Evolutionary conservation across 495 filamentous ascomycete genomes (phyloP), one percentile per base, ranked within the genome.

Genomic region (Xylaria longipes): DNA sequence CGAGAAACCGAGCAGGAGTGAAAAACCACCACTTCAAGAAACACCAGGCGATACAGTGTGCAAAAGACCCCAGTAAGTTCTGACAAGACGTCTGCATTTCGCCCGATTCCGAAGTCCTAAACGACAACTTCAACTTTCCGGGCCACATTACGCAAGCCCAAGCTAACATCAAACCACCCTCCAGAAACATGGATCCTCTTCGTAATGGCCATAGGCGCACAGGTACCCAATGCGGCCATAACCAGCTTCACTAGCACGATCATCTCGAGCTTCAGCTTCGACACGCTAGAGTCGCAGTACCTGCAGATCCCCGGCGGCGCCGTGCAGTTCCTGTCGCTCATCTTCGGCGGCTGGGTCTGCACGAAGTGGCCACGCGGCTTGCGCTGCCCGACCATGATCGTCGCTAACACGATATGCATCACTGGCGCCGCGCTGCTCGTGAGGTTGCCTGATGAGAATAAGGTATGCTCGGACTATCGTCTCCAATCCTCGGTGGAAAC

Each of bases 1-100:
- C 86, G 14, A 82, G 79, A 17, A 89, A 91, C 58, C 84, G 86
- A 60, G 87, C 88, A 7, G 89, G 89, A 27, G 84, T 91, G 14
- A 88, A 91, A 79, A 90, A 90, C 58, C 87, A 88, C 68, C 85
- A 88, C 66, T 82, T 84, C 70, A 78, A 79, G 39, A 70, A 67
- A n/a, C 74, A 84, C 50, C 82, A 84, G 71, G 81, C 90, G 43
- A 86, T 86, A 54, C 89, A 91, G 70, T 84, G 87, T 1, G 76
- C 89, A 14, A 31, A 81, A 43, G 89, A 91, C 70, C 89, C 64
- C 27, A 72, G 70, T 72, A 68, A 45, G 70, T 45, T 12, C 43
- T 48, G 5, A 31, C 8, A 5, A 9, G 35, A 15, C 35, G 4
- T 62, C 54, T 4, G 1, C 29, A 35, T 17, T 14, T 54, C 4